Base-by-base conservation (phyloP, 225 moss, liverwort and hornwort species). In the Thuidium tamariscinum region DNA sequence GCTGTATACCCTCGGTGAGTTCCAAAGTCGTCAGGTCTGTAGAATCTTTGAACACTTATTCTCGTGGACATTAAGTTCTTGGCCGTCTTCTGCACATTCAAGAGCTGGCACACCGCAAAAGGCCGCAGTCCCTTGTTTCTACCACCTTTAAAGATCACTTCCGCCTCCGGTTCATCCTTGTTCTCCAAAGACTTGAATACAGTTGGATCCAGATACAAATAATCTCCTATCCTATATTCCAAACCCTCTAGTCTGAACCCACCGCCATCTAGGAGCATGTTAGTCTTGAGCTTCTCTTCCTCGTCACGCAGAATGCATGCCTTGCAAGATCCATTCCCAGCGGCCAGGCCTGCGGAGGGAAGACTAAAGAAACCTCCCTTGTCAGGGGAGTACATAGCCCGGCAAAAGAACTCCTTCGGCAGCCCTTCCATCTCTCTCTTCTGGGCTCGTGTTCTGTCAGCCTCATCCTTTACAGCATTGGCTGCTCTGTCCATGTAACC, bases 21-120 rank as follows among this genome's bases (percentile, higher is more conserved):
- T 65, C 95, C 95, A 83, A 99, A 91, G 87, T 99, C 98, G 84
- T 96, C 97, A 19, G 98, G 98, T 89, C 97, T 93, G 82, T 97
- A 99, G 69, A 99, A 99, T 79, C 98, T 95, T 73, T 92, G 94
- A 69, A 99, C 94, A 83, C 86, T 92, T 74, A 95, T 90, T 63
- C 89, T 90, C 74, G 91, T 75, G 11, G 88, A 88, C 77, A 93
- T 80, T 19, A 82, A 14, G n/a, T 88, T 92, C 73, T 85, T 95
- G n/a, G 79, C 79, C 26, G 94, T 74, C 71, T 91, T 89, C 52
- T 91, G 94, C 36, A 95, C 83, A 72, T 83, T 92, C 19, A 99
- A 87, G 76, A 99, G 92, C 89, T 99, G 96, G 83, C 97, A 95
- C 74, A 99, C 88, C 19, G 94, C 95, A 77, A 93, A 99, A n/a